Percentiles rank a stretch among this genome's conserved stretches.
Evolutionary conservation across 1,284 basidiomycete species (phyloP).

Genomic region (Trichosporon sp.): DNA sequence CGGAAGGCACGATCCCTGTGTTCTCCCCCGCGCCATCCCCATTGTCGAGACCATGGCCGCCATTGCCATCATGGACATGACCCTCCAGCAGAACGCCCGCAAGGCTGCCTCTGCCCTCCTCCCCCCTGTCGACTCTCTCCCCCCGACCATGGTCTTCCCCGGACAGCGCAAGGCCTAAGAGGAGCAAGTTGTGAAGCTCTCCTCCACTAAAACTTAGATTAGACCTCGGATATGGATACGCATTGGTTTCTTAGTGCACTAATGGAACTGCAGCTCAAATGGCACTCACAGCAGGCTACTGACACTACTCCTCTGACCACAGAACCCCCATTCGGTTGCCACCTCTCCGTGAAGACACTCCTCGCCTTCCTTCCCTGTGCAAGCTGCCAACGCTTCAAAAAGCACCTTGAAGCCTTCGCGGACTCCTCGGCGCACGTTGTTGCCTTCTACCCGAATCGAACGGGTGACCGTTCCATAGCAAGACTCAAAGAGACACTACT

Average conservation of each 20-base stretch:
- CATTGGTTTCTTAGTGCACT: conserved; percentile 5
- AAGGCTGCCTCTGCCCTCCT: conserved; percentile 67
- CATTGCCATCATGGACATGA: conserved; percentile 89
- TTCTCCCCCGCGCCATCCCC: conserved; percentile 93
- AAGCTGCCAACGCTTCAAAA: not conserved
- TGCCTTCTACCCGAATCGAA: conserved; percentile 13
- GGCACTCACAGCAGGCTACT: not conserved
- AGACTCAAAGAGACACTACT: conserved; percentile 4
- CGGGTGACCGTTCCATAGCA: conserved; percentile 14
- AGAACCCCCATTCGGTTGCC: not conserved
- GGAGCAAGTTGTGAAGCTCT: not conserved
- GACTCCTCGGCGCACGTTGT: not conserved
- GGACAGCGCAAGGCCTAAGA: conserved; percentile 42
- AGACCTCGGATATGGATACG: conserved; percentile 13
- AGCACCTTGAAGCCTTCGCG: not conserved
- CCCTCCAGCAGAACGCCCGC: conserved; percentile 83
- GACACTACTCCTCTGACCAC: not conserved
- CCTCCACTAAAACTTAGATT: conserved; percentile 18
- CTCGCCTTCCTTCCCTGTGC: too few relatives aligned
- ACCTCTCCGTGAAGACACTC: too few relatives aligned
- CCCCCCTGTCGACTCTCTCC: conserved; percentile 78
- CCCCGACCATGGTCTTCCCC: conserved; percentile 68
- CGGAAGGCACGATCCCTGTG: conserved; percentile 96
- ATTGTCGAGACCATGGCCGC: conserved; percentile 99
- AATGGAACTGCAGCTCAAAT: not conserved